These are phyloP conservation scores for Penicillium sp. DNA, from an alignment of 2,329 filamentous ascomycete genomes.

Conservation along the genomic window DNA sequence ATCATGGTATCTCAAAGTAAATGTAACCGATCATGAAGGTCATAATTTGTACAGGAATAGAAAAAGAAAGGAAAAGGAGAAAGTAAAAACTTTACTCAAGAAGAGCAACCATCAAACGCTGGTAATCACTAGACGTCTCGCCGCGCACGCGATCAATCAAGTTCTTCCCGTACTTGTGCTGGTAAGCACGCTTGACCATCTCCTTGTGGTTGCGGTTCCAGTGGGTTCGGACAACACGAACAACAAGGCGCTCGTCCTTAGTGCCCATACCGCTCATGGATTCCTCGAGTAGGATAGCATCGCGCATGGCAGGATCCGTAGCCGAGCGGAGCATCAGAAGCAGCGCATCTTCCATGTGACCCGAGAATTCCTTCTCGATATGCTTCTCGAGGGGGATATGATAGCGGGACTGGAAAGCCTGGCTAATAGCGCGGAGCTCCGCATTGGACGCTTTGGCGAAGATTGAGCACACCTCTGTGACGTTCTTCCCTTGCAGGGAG, in stretches of 20 bases:
- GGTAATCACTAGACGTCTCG: slow-evolving; percentile 84
- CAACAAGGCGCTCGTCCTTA: slow-evolving; percentile 76
- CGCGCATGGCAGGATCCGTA: slow-evolving; percentile 77
- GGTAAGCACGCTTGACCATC: slow-evolving; percentile 76
- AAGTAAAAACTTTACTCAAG: slow-evolving; percentile 37
- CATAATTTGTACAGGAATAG: slow-evolving; percentile 4
- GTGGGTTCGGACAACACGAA: slow-evolving; percentile 75
- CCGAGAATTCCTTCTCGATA: slow-evolving; percentile 79
- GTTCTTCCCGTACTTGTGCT: slow-evolving; percentile 66
- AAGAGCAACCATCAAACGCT: slow-evolving; percentile 70
- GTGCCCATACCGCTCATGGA: slow-evolving; percentile 86
- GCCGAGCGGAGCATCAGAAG: slow-evolving; percentile 76
- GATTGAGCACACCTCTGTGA: slow-evolving; percentile 67
- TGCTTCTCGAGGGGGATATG: slow-evolving; percentile 68
- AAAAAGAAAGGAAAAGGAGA: neutral
- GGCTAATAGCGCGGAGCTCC: slow-evolving; percentile 78
- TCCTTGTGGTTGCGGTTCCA: slow-evolving; percentile 76
- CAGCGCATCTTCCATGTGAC: slow-evolving; percentile 87
- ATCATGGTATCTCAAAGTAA: slow-evolving; percentile 4
- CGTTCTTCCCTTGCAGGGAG: slow-evolving; percentile 65
- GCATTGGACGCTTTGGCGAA: slow-evolving; percentile 73
- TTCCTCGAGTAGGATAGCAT: slow-evolving; percentile 78
- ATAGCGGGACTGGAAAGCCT: slow-evolving; percentile 73
- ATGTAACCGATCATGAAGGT: neutral
- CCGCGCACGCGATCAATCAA: slow-evolving; percentile 69